Conservation (phyloP, 2,329 filamentous ascomycete genomes). For the Graphilbum ipis-grandicollis region DNA sequence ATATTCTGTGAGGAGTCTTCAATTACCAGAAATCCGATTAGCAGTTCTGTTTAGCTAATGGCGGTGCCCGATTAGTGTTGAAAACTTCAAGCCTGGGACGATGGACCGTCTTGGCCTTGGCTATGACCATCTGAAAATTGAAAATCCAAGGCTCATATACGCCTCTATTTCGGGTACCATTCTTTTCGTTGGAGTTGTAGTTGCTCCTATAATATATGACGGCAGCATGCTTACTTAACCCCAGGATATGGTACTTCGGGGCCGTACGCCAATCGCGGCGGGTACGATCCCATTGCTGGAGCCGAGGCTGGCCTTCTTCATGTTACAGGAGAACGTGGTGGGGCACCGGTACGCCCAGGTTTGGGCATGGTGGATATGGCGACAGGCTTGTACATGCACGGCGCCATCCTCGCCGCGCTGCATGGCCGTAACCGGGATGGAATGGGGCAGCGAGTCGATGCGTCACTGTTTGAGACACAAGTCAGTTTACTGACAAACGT, state of each 20-base stretch:
- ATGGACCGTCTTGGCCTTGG: conserved; percentile 5
- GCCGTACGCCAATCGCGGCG: conserved; percentile 3
- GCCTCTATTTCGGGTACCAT: conserved; percentile 3
- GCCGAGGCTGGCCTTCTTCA: conserved; percentile 5
- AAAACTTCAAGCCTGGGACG: conserved; percentile 5
- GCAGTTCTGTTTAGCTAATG: too few species aligned
- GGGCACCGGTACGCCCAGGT: conserved; percentile 2
- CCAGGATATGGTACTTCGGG: conserved; percentile 2
- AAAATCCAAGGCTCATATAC: conserved; percentile 3
- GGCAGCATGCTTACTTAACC: too few species aligned
- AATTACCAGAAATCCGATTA: too few species aligned
- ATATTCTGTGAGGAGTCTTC: conserved; percentile 6
- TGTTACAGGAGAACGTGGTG: conserved; percentile 4
- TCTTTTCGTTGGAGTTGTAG: too few species aligned
- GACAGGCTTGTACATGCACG: conserved; percentile 5
- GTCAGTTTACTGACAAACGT: conserved; percentile 6
- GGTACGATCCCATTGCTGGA: conserved; percentile 5
- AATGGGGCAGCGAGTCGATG: conserved; percentile 4
- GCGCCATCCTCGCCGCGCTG: conserved; percentile 5
- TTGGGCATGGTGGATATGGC: conserved; percentile 4
- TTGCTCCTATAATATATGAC: too few species aligned
- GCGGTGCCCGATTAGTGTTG: too few species aligned
- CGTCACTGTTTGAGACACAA: conserved; percentile 6
- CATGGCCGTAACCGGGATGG: conserved; percentile 1
- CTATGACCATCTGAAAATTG: conserved; percentile 1